Percentiles rank a stretch among this genome's conserved stretches.
phyloP scores from a whole-genome alignment of 768 basidiomycete species.

The Kockovaella imperatae region DNA sequence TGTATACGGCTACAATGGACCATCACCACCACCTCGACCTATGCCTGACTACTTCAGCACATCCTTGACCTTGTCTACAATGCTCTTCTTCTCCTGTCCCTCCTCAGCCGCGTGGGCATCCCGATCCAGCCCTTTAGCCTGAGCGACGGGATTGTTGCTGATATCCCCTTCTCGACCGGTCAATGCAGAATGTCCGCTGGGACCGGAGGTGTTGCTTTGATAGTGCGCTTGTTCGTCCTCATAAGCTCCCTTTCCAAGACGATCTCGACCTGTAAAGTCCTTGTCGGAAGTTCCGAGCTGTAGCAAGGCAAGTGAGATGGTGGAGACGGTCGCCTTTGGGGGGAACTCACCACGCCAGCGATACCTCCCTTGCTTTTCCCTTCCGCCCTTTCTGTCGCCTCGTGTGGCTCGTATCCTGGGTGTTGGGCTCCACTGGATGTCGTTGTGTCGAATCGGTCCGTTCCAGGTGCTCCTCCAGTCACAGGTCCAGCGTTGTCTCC shows the following conservation, averaged over 20 bases:
- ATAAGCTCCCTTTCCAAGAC: conserved; percentile 26
- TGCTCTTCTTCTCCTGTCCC: conserved; percentile 10
- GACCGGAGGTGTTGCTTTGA: conserved; percentile 27
- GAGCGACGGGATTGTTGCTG: conserved; percentile 28
- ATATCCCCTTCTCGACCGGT: conserved; percentile 35
- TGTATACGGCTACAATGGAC: too few species aligned
- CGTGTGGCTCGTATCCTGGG: background rate
- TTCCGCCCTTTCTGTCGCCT: background rate
- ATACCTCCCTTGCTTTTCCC: conserved; percentile 10
- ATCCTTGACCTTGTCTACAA: conserved; percentile 26
- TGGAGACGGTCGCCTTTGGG: background rate
- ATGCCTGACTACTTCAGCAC: too few species aligned
- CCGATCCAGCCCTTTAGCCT: conserved; percentile 7
- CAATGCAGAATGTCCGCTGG: conserved; percentile 24
- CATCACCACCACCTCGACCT: too few species aligned
- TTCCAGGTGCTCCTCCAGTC: conserved; percentile 28
- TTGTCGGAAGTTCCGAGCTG: conserved; percentile 30
- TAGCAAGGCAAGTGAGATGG: background rate
- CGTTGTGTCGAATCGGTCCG: conserved; percentile 32
- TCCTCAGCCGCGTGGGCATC: background rate
- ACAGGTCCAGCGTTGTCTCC: conserved; percentile 14
- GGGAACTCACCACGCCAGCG: conserved; percentile 2
- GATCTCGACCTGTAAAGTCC: conserved; percentile 29
- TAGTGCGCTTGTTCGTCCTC: conserved; percentile 19
- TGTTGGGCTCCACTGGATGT: conserved; percentile 5